phyloP scores from a whole-genome alignment of 2,329 filamentous ascomycete species.

The Coleophoma cylindrospora region DNA sequence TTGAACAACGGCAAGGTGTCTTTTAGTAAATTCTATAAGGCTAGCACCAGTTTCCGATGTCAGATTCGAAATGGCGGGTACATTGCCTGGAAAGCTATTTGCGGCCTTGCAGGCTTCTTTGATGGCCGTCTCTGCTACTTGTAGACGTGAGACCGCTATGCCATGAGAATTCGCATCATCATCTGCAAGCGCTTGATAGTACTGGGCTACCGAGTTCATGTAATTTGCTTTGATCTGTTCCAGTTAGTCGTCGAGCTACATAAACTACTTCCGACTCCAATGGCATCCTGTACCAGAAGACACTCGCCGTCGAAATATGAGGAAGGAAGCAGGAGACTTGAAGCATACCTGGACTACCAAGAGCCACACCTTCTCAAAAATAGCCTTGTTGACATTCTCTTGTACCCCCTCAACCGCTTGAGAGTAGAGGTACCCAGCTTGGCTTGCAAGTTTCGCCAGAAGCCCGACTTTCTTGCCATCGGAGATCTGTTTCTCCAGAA shows the following conservation, averaged over 20 bases:
- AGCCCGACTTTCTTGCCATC: conserved; percentile 91
- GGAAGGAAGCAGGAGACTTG: background rate
- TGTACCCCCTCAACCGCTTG: conserved; percentile 88
- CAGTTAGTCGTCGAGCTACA: conserved; percentile 8
- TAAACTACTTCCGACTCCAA: background rate
- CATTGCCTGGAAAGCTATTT: conserved; percentile 72
- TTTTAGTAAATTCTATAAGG: conserved; percentile 76
- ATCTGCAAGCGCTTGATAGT: conserved; percentile 88
- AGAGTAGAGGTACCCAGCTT: conserved; percentile 81
- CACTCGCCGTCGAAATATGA: too few species aligned
- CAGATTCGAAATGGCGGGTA: conserved; percentile 78
- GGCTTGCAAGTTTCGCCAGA: conserved; percentile 87
- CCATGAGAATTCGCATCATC: conserved; percentile 86
- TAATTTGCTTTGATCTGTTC: conserved; percentile 70
- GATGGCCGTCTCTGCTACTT: conserved; percentile 72
- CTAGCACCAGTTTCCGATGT: conserved; percentile 70
- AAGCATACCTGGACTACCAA: conserved; percentile 66
- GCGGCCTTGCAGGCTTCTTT: conserved; percentile 75
- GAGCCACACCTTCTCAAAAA: conserved; percentile 94
- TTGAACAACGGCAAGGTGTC: conserved; percentile 75
- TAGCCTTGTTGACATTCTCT: conserved; percentile 83
- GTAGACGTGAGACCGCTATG: conserved; percentile 74
- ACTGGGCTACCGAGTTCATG: conserved; percentile 82
- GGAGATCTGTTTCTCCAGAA: conserved; percentile 89
- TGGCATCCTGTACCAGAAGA: too few species aligned